These are phyloP conservation scores for Paraglomus occultum DNA, from an alignment of 192 early-diverging fungal species.

Conservation along the genomic window DNA sequence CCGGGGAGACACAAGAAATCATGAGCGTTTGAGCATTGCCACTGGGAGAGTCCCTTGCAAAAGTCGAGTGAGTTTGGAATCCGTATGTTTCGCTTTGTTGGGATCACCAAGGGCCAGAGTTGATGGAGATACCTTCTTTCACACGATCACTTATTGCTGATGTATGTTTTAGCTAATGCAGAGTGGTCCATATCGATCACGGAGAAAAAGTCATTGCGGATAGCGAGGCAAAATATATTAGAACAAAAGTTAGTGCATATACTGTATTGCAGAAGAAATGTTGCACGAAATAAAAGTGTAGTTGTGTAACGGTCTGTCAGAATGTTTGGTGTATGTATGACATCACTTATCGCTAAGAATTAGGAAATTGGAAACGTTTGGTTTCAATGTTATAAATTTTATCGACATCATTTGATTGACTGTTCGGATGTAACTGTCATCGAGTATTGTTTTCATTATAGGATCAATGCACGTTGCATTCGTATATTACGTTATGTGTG, in stretches of 20 bases:
- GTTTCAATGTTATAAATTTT: no score
- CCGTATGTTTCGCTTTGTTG: conserved; percentile 51
- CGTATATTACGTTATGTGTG: no score
- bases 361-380: no score
- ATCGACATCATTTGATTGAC: no score
- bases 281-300: no score
- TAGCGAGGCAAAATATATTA: neutral
- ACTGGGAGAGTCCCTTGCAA: conserved; percentile 94
- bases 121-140: conserved; percentile 97
- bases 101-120: conserved; percentile 92
- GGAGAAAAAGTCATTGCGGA: neutral
- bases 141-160: conserved; percentile 88
- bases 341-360: no score
- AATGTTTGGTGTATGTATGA: no score
- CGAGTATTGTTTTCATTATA: no score
- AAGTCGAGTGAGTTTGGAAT: conserved; percentile 95
- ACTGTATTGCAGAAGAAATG: no score
- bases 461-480: no score
- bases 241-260: conserved; percentile 15
- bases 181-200: neutral
- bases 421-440: no score
- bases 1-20: conserved; percentile 92
- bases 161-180: conserved; percentile 77
- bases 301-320: no score
- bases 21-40: conserved; percentile 94